Base-by-base conservation (phyloP, 2,329 filamentous ascomycete genomes). In the Arthrinium phaeospermum region DNA sequence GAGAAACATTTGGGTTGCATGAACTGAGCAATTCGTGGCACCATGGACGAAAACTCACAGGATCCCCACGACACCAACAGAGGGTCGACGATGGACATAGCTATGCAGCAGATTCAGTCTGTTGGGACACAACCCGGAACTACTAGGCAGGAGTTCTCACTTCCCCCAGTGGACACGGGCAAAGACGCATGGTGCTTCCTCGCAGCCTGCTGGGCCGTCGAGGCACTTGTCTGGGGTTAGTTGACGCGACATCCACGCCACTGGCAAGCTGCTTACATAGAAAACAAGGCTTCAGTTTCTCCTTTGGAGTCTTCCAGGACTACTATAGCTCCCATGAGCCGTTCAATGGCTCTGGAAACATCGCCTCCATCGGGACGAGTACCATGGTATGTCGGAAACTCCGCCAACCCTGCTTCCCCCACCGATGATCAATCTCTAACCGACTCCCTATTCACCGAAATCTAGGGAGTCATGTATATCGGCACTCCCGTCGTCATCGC, bases 241-340 rank as follows among this genome's bases (percentile, higher is more conserved):
- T 53, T 24, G 4, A 7, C 12, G n/a, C 4, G 73, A 73, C 24
- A 30, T 30, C 13, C 19, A 19, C 5, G 16, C 51, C 30, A 5
- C 4, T 6, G 24, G 1, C 27, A 30, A 13, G 13, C 27, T 8
- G 51, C 51, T 57, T 30, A 57, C 51, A 27, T 4, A 27, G n/a
- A 47, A 47, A 22, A 47, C 22, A 8, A 92, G 91, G 91, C 1
- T 93, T 93, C 72, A 89, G 91, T 0, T 91, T 91, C 71, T 86
- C 90, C 0, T 94, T 91, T 78, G 92, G 92, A 53, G 86, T 94
- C 34, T 93, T 94, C 77, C 91, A 93, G 75, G 86, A 91, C 69
- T 91, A 92, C 80, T 94, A 94, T 79, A 87, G 84, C 46, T 87
- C 84, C 1, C 85, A 91, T 72, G 85, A 85, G 5, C 87, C 89